phyloP scores from a whole-genome alignment of 768 basidiomycete species.

The Lentinula guzmanii region DNA sequence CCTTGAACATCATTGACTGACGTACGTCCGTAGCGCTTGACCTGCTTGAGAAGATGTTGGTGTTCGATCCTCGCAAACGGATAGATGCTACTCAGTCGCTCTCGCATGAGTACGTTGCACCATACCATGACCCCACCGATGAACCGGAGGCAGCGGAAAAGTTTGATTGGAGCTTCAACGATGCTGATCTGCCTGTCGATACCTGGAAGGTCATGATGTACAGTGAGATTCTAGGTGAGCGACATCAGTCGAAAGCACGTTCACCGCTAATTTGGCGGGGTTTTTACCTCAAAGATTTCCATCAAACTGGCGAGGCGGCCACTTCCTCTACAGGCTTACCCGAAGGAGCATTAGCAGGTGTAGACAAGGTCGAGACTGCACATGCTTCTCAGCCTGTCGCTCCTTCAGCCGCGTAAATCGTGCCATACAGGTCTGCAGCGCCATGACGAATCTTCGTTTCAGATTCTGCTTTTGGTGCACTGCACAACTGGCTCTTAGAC shows the following conservation, averaged over 20 bases:
- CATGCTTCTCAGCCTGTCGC: slow-evolving; percentile 15
- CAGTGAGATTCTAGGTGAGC: slow-evolving; percentile 89
- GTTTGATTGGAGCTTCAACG: slow-evolving; percentile 99
- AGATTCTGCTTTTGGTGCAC: neutral
- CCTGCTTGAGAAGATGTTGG: slow-evolving; percentile 97
- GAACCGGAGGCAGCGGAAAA: slow-evolving; percentile 91
- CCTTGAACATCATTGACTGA: neutral
- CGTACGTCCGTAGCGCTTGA: slow-evolving; percentile 62
- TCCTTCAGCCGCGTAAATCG: slow-evolving; percentile 8
- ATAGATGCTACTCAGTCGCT: slow-evolving; percentile 93
- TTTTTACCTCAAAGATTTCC: slow-evolving; percentile 52
- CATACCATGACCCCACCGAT: slow-evolving; percentile 98
- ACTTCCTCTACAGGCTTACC: slow-evolving; percentile 44
- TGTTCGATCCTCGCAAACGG: slow-evolving; percentile 95
- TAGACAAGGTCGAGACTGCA: slow-evolving; percentile 29
- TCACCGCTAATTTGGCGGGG: neutral
- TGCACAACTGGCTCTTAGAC: neutral
- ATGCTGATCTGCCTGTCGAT: slow-evolving; percentile 96
- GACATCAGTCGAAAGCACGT: neutral
- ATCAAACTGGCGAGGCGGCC: slow-evolving; percentile 61
- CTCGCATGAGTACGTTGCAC: slow-evolving; percentile 88
- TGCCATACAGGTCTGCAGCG: neutral
- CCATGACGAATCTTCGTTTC: neutral
- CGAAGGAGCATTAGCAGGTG: slow-evolving; percentile 66
- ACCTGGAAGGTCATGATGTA: slow-evolving; percentile 99